Base-by-base conservation (phyloP, 768 basidiomycete species). In the Podaxis rugospora region DNA sequence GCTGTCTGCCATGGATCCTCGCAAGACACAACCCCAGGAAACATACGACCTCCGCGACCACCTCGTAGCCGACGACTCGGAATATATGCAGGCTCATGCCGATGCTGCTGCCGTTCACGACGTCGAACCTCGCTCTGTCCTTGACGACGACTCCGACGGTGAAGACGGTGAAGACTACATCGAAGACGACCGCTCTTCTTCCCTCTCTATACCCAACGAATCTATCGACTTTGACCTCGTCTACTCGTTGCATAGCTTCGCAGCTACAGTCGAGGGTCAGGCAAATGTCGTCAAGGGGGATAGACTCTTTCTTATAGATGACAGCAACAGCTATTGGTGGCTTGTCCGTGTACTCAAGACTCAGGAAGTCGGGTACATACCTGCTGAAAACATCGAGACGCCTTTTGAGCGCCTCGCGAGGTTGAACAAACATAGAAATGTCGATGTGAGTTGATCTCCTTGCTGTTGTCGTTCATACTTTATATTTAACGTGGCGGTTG, bases 251-350 rank as follows among this genome's bases (percentile, higher is more conserved):
- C 95, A 96, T 71, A 95, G 91, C 66, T 98, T 98, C 73, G 90
- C 95, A 3, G 97, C 97, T 0, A 98, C 97, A 0, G 95, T 98
- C 37, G 96, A 98, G 69, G 97, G 97, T 25, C 97, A 99, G 76
- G 97, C 97, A 2, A 97, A 92, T 66, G 97, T 99, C 65, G 93
- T 97, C 73, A 98, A 98, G 75, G 97, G 97, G 25, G 96, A 99
- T 80, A 92, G 92, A 63, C 82, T 99, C 50, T 89, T 94, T 70
- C 80, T 99, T 47, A 93, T 98, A 84, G 97, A 99, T 76, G 97
- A 99, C 73, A 93, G 89, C 60, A 98, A 99, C 74, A 93, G 92
- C 74, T 99, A 99, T 76, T 98, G 97, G 97, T 98, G 97, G 97
- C 90, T 98, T 53, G 96, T 99, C 6, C 86, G 95, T 51, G 97